phyloP scores from a whole-genome alignment of 2,329 filamentous ascomycete genomes.

The Aspergillus spinulosporus region DNA sequence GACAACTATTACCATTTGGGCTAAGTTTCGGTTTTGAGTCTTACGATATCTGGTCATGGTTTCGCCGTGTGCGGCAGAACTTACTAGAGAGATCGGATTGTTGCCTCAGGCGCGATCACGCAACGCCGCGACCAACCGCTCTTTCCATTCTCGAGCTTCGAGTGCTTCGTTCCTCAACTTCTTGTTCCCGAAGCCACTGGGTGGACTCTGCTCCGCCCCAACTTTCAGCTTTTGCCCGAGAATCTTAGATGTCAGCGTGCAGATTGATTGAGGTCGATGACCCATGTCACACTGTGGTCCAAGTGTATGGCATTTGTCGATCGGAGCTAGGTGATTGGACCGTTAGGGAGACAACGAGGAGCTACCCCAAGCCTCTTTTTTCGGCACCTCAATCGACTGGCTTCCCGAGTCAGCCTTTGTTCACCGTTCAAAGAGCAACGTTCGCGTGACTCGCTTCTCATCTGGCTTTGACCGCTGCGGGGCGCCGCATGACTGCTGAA shows the following conservation, averaged over 20 bases:
- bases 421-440: not conserved
- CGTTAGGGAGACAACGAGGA: not conserved
- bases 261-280: not conserved
- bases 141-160: not conserved
- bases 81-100: no score
- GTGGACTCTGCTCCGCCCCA: not conserved
- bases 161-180: not conserved
- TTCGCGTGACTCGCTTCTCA: not conserved
- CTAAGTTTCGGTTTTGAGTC: no score
- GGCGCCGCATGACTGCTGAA: slow-evolving; percentile 7
- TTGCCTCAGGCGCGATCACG: no score
- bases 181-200: no score
- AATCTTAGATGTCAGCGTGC: slow-evolving; percentile 14
- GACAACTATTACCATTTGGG: no score
- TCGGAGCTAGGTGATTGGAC: slow-evolving; percentile 8
- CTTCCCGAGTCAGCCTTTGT: not conserved
- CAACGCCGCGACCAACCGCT: no score
- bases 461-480: not conserved
- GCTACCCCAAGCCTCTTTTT: slow-evolving; percentile 5
- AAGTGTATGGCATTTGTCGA: slow-evolving; percentile 10
- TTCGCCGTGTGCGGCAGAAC: no score
- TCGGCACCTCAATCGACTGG: not conserved
- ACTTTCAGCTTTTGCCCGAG: not conserved
- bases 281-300: not conserved
- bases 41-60: no score